Percentiles rank a stretch among this genome's conserved stretches.
Conservation (phyloP, 1,284 basidiomycete genomes). For the Singerocomus inundabilis region DNA sequence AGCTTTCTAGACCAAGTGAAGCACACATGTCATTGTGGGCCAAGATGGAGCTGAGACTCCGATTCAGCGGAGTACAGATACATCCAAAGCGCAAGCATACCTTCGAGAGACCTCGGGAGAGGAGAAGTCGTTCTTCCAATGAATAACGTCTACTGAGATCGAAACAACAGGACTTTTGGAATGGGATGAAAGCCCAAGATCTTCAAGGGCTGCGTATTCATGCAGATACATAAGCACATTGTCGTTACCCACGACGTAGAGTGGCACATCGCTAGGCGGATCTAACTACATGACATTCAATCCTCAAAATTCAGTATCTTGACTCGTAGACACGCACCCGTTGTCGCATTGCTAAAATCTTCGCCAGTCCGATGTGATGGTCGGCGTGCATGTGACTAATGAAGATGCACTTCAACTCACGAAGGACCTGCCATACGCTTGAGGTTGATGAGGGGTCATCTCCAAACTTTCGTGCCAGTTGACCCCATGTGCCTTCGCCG, state of each 20-base stretch:
- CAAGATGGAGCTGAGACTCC: constrained; percentile 15
- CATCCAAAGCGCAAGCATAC: constrained; percentile 5
- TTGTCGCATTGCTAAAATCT: constrained; percentile 72
- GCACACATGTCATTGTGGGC: constrained; percentile 45
- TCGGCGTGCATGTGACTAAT: constrained; percentile 92
- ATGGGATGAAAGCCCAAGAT: constrained; percentile 57
- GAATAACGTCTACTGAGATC: constrained; percentile 55
- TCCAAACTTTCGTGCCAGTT: constrained; percentile 80
- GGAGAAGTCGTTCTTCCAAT: constrained; percentile 40
- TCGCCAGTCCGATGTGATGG: constrained; percentile 84
- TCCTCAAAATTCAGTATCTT: not conserved
- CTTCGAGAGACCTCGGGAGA: constrained; percentile 10
- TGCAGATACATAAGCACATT: constrained; percentile 59
- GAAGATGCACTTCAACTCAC: constrained; percentile 78
- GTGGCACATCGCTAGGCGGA: constrained; percentile 54
- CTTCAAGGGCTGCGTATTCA: constrained; percentile 65
- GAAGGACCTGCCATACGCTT: constrained; percentile 59
- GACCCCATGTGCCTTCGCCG: constrained; percentile 92
- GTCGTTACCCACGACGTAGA: constrained; percentile 70
- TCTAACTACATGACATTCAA: constrained; percentile 44
- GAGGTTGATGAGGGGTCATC: constrained; percentile 39
- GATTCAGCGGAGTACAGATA: constrained; percentile 2
- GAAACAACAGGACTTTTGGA: constrained; percentile 51
- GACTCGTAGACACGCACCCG: constrained; percentile 46
- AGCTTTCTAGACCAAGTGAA: constrained; percentile 50